Evolutionary conservation across 2,329 filamentous ascomycete species (phyloP).

Genomic region (Colletotrichum viniferum): DNA sequence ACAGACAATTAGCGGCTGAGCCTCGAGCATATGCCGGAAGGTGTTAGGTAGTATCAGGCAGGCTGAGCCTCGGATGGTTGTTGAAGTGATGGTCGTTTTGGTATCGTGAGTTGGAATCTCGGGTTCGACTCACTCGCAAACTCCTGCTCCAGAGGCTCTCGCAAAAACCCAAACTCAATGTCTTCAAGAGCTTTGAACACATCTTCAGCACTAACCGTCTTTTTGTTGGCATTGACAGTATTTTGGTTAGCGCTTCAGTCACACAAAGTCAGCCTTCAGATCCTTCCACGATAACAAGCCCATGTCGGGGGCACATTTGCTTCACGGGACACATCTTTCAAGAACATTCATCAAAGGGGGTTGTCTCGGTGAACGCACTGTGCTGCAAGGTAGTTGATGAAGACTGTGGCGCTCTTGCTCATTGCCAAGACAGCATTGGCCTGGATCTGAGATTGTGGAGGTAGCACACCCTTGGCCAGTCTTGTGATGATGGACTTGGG

Average conservation of each 20-base stretch:
- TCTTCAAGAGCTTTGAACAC: constrained; percentile 80
- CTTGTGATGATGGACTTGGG: constrained; percentile 83
- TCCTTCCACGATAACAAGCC: not conserved
- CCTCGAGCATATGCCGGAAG: not conserved
- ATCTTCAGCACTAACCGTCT: constrained; percentile 78
- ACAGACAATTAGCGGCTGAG: not conserved
- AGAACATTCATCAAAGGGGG: not conserved
- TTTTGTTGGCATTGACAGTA: constrained; percentile 70
- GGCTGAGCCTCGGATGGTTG: no score
- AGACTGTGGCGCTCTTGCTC: constrained; percentile 82
- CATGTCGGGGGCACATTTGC: not conserved
- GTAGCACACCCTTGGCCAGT: constrained; percentile 79
- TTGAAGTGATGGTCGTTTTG: no score
- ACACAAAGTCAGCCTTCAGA: not conserved
- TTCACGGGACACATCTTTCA: not conserved
- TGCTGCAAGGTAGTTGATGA: constrained; percentile 79
- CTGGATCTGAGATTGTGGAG: constrained; percentile 82
- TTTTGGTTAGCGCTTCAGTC: constrained; percentile 71
- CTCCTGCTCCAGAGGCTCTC: constrained; percentile 72
- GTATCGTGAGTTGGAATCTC: no score
- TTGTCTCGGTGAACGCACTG: constrained; percentile 58
- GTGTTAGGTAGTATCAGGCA: not conserved
- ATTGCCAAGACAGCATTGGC: constrained; percentile 81
- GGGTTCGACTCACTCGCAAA: constrained; percentile 65
- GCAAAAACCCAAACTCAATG: constrained; percentile 76